Base-by-base conservation (phyloP, 2,329 filamentous ascomycete species). In the Curvularia spicifera region DNA sequence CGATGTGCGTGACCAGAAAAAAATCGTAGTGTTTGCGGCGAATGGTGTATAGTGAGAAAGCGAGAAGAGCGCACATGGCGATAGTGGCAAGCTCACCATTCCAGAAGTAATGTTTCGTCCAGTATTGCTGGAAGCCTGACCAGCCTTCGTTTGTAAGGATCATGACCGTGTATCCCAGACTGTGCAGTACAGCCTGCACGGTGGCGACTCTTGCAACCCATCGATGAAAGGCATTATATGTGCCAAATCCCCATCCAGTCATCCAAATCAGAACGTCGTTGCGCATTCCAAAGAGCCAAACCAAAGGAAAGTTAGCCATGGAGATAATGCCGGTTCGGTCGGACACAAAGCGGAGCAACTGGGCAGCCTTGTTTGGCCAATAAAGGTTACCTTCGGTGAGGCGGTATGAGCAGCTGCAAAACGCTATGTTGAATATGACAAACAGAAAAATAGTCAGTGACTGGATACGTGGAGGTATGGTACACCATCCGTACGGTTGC, bases 201-300 rank as follows among this genome's bases (percentile, higher is more conserved):
- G 87, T 87, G 5, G 86, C 82, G 2, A 89, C 79, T 18, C 88
- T 80, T 0, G 89, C 88, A 3, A 88, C 80, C 80, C 87, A 87
- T 0, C 88, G 84, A 71, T 91, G 89, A 51, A 90, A 89, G 40
- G 85, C 82, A 63, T 86, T 90, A 67, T 86, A 90, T 0, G 85
- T 87, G 1, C 82, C 81, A 70, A 88, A 90, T 10, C 85, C 86
- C 87, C 88, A 91, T 0, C 88, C 88, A 0, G 89, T 90, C 0
- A 87, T 70, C 85, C 85, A 89, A 53, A 89, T 78, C 15, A 90
- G 80, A 0, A 87, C 67, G 51, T 91, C 89, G 60, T 91, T 91
- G 9, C 89, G 80, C 69, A 85, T 85, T 0, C 84, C 85, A 63
- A 91, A 90, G 0, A 90, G 72, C 87, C 87, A 90, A 0, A 90